Evolutionary conservation across 108 stramenopile genomes (phyloP).

Genomic region (Hondaea fermentalgiana): DNA sequence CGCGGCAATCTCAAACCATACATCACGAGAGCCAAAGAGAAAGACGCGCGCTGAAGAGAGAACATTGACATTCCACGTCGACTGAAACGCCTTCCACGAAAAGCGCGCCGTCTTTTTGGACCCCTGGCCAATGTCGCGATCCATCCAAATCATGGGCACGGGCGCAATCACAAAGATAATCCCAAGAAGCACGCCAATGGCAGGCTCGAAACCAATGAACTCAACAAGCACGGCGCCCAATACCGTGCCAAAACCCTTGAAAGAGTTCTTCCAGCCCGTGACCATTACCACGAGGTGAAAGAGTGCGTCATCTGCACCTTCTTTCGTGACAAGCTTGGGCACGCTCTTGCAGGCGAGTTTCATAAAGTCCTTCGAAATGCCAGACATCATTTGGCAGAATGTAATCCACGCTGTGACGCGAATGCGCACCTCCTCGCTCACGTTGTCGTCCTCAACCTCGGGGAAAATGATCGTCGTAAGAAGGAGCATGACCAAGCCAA

Average conservation of each 20-base stretch:
- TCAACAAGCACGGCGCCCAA: constrained; percentile 64
- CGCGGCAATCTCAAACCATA: constrained; percentile 86
- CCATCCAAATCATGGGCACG: constrained; percentile 68
- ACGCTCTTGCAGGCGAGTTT: constrained; percentile 87
- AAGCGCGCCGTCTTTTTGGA: constrained; percentile 63
- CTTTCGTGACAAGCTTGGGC: constrained; percentile 81
- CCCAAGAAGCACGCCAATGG: constrained; percentile 72
- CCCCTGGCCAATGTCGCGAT: constrained; percentile 66
- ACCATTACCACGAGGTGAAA: constrained; percentile 75
- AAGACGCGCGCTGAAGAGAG: constrained; percentile 74
- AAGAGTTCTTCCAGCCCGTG: constrained; percentile 87
- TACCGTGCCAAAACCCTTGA: constrained; percentile 85
- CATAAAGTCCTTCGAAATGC: constrained; percentile 83
- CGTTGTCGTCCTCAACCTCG: constrained; percentile 49
- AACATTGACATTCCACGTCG: constrained; percentile 70
- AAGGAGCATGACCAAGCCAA: constrained; percentile 62
- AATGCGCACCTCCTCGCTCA: not conserved
- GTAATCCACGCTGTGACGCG: constrained; percentile 64
- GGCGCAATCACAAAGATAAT: constrained; percentile 70
- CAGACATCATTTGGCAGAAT: constrained; percentile 81
- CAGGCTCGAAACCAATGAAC: constrained; percentile 58
- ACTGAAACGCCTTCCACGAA: constrained; percentile 63
- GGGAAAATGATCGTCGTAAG: constrained; percentile 67
- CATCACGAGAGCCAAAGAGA: constrained; percentile 80
- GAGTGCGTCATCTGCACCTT: constrained; percentile 69